Conservation (phyloP, 2,329 filamentous ascomycete species). For the Fusarium tjaetaba region DNA sequence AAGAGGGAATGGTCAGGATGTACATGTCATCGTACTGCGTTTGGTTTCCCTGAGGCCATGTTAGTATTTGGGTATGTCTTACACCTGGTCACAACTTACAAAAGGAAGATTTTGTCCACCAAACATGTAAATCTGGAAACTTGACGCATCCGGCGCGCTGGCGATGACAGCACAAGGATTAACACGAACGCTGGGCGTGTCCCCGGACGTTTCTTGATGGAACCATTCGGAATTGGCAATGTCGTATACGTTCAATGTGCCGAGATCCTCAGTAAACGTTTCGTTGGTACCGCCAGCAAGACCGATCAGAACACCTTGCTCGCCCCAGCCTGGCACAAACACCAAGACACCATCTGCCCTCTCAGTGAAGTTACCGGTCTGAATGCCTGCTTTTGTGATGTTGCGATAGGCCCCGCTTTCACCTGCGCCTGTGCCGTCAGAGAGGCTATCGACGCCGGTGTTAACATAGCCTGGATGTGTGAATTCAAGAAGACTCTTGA, state of each 20-base stretch:
- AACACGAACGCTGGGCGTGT: slow-evolving; percentile 61
- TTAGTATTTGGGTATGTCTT: slow-evolving; percentile 5
- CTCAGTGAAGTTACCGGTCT: slow-evolving; percentile 74
- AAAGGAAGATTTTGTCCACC: slow-evolving; percentile 79
- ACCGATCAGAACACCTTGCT: slow-evolving; percentile 75
- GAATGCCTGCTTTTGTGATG: slow-evolving; percentile 76
- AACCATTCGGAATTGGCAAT: slow-evolving; percentile 70
- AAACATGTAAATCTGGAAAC: slow-evolving; percentile 82
- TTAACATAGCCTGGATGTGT: slow-evolving; percentile 78
- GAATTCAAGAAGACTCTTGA: slow-evolving; percentile 80
- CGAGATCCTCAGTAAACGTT: slow-evolving; percentile 68
- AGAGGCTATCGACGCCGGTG: slow-evolving; percentile 66
- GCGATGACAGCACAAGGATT: slow-evolving; percentile 70
- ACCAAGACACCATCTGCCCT: slow-evolving; percentile 78
- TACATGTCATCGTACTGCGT: slow-evolving; percentile 72
- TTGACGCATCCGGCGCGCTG: slow-evolving; percentile 75
- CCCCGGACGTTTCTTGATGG: slow-evolving; percentile 64
- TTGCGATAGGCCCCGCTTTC: slow-evolving; percentile 74
- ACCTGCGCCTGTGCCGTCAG: slow-evolving; percentile 64
- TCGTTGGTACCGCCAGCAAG: slow-evolving; percentile 76
- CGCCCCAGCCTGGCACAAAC: slow-evolving; percentile 79
- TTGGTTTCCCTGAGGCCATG: slow-evolving; percentile 52
- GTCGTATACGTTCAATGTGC: slow-evolving; percentile 73
- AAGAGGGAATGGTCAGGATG: slow-evolving; percentile 69
- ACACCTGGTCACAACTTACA: slow-evolving; percentile 48